Evolutionary conservation across 345 rosid genomes (phyloP).

Genomic region (Gossypium turneri): DNA sequence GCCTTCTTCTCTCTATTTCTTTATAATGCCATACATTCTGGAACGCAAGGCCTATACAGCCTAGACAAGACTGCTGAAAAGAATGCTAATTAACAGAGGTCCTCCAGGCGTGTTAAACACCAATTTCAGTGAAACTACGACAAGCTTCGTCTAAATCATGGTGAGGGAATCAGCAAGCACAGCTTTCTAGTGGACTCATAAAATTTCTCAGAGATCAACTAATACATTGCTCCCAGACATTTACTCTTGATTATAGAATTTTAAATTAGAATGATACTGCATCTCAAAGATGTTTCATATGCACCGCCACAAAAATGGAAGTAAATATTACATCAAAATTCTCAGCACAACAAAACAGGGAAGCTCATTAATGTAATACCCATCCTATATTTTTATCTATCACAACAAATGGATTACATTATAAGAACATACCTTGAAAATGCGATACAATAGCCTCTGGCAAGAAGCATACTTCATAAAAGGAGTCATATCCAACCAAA

Average conservation of each 20-base stretch:
- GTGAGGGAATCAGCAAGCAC: background rate
- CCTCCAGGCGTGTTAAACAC: background rate
- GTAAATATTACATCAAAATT: background rate
- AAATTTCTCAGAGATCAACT: background rate
- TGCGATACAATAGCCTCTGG: slow-evolving; percentile 63
- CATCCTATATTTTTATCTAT: background rate
- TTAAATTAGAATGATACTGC: background rate
- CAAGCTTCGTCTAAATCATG: background rate
- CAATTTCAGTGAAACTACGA: background rate
- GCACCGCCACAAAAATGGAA: background rate
- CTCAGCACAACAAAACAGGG: background rate
- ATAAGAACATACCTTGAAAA: slow-evolving; percentile 64
- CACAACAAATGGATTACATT: background rate
- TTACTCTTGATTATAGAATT: background rate
- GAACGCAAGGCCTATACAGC: slow-evolving; percentile 3
- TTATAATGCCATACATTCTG: background rate
- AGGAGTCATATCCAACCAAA: slow-evolving; percentile 83
- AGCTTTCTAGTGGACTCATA: background rate
- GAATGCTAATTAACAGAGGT: background rate
- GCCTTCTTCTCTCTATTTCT: no score
- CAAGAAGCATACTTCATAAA: slow-evolving; percentile 75
- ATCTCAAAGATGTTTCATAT: slow-evolving; percentile 6
- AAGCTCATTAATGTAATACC: background rate
- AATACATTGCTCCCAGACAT: background rate
- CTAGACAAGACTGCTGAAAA: slow-evolving; percentile 1